Base-by-base conservation (phyloP, 2,329 filamentous ascomycete genomes). In the Trichophyton equinum region DNA sequence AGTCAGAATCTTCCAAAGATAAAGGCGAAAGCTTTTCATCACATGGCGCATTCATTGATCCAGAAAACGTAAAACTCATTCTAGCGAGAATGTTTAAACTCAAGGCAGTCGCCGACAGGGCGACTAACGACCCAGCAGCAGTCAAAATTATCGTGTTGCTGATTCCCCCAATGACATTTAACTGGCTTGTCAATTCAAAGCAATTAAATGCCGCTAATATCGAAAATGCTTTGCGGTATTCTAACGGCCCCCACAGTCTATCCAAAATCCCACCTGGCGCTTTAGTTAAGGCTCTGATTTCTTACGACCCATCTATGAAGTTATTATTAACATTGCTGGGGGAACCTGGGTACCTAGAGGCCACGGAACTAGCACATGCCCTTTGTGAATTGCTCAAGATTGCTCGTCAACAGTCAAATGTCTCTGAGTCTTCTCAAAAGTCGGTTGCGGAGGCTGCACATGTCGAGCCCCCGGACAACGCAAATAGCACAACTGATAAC, bases 101-200 rank as follows among this genome's bases (percentile, higher is more conserved):
- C 13, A 61, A 67, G 30, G 64, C 68, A 13, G 64, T 60, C 6
- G 46, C 64, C 15, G 61, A 44, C 33, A 38, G 11, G 9, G 9
- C 33, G 4, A 13, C 33, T 7, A 38, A 38, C 11, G 69, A 71
- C 42, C 49, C 59, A 18, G 68, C 65, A 7, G 58, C 65, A 0
- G 65, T 71, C 1, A 70, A 65, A 55, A 65, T 75, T 13, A 67
- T 64, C 18, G 65, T 74, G 60, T 66, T 62, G 4, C 63, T 76
- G n/a, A 74, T 74, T 67, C 75, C 75, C 2, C 63, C 66, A 4
- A 63, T 64, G 15, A 75, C 74, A 8, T 74, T 75, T 58, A 63
- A 72, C 36, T 78, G 76, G 75, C 70, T 79, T 11, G 70, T 75
- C 53, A 64, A 69, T 11, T 61, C 71, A 6, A 73, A 75, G 18